phyloP scores from a whole-genome alignment of 164 flowering plant species.

The Warburgia ugandensis region DNA sequence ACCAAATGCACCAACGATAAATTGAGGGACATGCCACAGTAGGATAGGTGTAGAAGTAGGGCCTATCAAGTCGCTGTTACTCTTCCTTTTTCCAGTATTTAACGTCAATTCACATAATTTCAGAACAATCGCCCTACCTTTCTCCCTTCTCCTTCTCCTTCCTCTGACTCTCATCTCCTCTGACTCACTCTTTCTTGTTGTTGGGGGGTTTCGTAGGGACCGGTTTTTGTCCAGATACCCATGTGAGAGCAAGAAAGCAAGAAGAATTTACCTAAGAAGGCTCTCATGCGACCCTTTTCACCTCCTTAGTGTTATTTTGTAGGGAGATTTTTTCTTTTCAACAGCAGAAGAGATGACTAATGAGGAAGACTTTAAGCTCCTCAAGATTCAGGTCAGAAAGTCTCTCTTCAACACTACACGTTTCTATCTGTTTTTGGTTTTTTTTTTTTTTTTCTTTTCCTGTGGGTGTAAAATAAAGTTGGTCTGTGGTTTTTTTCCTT shows the following conservation, averaged over 20 bases:
- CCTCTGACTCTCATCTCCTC: slow-evolving; percentile 3
- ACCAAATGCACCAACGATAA: no score
- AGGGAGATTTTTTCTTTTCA: no score
- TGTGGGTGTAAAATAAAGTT: slow-evolving; percentile 5
- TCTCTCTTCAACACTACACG: slow-evolving; percentile 7
- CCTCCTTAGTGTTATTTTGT: slow-evolving; percentile 8
- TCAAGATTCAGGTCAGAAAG: slow-evolving; percentile 67
- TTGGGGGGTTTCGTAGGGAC: no score
- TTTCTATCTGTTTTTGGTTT: not conserved
- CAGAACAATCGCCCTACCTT: no score
- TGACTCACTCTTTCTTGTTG: not conserved
- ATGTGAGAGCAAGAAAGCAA: no score
- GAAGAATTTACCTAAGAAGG: slow-evolving; percentile 9
- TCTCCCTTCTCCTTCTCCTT: slow-evolving; percentile 1
- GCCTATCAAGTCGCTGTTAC: slow-evolving; percentile 45
- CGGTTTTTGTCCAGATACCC: no score
- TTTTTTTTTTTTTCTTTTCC: slow-evolving; percentile 1
- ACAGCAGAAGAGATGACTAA: slow-evolving; percentile 52
- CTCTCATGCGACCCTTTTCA: slow-evolving; percentile 14
- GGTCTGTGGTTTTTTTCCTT: slow-evolving; percentile 9
- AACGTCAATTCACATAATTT: slow-evolving; percentile 41
- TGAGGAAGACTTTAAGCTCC: slow-evolving; percentile 75
- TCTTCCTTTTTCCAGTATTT: slow-evolving; percentile 27
- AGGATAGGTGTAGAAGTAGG: slow-evolving; percentile 15
- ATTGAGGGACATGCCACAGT: slow-evolving; percentile 12